Percentiles rank a stretch among this genome's conserved stretches.
Conservation (phyloP, 352 stramenopile species). For the Phytophthora meadii region DNA sequence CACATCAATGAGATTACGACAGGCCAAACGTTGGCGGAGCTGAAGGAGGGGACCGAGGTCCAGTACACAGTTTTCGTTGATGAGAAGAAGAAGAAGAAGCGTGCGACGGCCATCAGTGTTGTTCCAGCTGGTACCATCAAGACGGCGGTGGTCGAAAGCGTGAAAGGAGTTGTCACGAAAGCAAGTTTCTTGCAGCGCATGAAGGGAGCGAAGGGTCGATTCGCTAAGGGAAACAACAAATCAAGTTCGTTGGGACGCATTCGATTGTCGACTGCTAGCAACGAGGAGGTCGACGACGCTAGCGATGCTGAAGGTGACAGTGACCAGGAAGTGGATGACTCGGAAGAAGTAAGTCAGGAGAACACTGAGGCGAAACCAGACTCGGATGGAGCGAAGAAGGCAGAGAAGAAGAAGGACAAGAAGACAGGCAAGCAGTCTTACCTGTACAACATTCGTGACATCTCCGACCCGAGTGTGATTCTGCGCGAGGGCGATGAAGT, state of each 20-base stretch:
- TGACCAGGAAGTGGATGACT: constrained; percentile 32
- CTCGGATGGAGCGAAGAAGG: constrained; percentile 23
- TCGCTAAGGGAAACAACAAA: constrained; percentile 51
- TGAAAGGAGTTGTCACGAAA: constrained; percentile 67
- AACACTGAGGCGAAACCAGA: constrained; percentile 17
- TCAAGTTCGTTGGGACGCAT: constrained; percentile 67
- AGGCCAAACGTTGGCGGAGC: constrained; percentile 52
- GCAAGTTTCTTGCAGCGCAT: constrained; percentile 65
- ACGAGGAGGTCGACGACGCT: constrained; percentile 28
- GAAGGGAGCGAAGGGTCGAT: constrained; percentile 45
- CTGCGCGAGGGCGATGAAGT: constrained; percentile 79
- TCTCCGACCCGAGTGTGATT: constrained; percentile 57
- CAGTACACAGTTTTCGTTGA: constrained; percentile 61
- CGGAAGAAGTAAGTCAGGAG: constrained; percentile 23
- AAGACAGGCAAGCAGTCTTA: constrained; percentile 36
- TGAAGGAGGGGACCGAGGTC: constrained; percentile 81
- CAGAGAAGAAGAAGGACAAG: constrained; percentile 32
- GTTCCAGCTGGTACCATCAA: constrained; percentile 72
- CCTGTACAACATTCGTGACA: constrained; percentile 75
- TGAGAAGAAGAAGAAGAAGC: constrained; percentile 82
- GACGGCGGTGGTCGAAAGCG: constrained; percentile 36
- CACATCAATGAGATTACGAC: constrained; percentile 78
- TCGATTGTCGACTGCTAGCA: constrained; percentile 28
- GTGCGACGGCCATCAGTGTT: constrained; percentile 53
- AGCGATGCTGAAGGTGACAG: constrained; percentile 34